These are phyloP conservation scores for Macadamia tetraphylla DNA, from an alignment of 164 flowering plant species.

Conservation along the genomic window DNA sequence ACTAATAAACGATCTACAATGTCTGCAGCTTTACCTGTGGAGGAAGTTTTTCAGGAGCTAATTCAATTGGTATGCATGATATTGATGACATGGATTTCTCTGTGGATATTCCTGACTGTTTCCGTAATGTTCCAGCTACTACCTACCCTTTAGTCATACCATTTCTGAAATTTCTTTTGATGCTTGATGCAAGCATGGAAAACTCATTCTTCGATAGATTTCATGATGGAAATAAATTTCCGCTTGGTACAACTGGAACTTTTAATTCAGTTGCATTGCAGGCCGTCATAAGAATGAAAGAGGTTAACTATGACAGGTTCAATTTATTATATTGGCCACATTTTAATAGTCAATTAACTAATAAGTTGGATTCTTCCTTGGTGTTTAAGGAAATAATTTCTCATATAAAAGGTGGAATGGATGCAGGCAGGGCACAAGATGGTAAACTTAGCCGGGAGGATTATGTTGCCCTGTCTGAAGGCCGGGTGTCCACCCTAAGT, in stretches of 20 bases:
- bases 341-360: slow-evolving; percentile 44
- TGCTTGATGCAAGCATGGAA: slow-evolving; percentile 70
- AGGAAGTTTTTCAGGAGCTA: slow-evolving; percentile 14
- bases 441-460: slow-evolving; percentile 37
- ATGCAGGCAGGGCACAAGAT: slow-evolving; percentile 21
- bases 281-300: slow-evolving; percentile 39
- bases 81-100: slow-evolving; percentile 29
- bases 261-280: slow-evolving; percentile 41
- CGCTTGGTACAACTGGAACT: slow-evolving; percentile 9
- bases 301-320: slow-evolving; percentile 57
- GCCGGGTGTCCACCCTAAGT: slow-evolving; percentile 39
- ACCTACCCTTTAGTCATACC: slow-evolving; percentile 68
- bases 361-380: slow-evolving; percentile 52
- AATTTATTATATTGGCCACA: slow-evolving; percentile 66
- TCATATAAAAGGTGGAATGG: slow-evolving; percentile 61
- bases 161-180: slow-evolving; percentile 63
- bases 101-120: slow-evolving; percentile 51
- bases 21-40: slow-evolving; percentile 39
- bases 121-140: slow-evolving; percentile 33
- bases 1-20: no score
- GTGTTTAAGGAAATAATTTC: slow-evolving; percentile 76
- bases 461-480: slow-evolving; percentile 42
- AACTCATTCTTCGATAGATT: slow-evolving; percentile 59
- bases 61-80: slow-evolving; percentile 31
- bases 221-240: slow-evolving; percentile 18